These are phyloP conservation scores for Phlebopus sp. DNA, from an alignment of 1,284 basidiomycete genomes.

Conservation along the genomic window DNA sequence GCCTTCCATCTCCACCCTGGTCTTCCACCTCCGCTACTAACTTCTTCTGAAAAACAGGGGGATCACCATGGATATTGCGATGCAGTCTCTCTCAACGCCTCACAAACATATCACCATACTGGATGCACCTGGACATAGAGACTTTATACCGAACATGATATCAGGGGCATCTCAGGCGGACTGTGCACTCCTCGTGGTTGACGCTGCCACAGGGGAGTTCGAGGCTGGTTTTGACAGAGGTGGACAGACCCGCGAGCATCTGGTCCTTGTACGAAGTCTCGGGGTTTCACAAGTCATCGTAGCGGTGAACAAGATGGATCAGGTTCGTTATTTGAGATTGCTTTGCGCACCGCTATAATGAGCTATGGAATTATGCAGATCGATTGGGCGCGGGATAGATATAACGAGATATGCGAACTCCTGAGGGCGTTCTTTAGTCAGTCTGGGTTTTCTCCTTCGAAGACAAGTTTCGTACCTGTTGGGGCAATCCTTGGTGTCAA, in stretches of 20 bases:
- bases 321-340: conserved; percentile 44
- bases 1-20: conserved; percentile 14
- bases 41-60: conserved; percentile 53
- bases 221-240: conserved; percentile 93
- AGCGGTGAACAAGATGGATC: conserved; percentile 94
- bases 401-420: conserved; percentile 76
- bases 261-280: conserved; percentile 88
- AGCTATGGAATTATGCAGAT: conserved; percentile 52
- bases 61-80: conserved; percentile 96
- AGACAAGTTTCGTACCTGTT: conserved; percentile 85
- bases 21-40: conserved; percentile 2
- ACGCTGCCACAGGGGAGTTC: conserved; percentile 88
- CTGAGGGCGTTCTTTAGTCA: conserved; percentile 83
- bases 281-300: conserved; percentile 94
- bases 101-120: conserved; percentile 86
- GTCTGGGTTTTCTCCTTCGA: conserved; percentile 80
- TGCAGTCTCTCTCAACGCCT: conserved; percentile 77
- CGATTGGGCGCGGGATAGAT: conserved; percentile 79
- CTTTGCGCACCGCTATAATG: neutral
- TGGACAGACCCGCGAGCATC: conserved; percentile 96
- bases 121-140: conserved; percentile 95
- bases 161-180: conserved; percentile 97
- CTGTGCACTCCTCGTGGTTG: conserved; percentile 93
- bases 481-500: conserved; percentile 92
- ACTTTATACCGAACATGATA: conserved; percentile 99